A percentile compares a stretch with the other conserved stretches of the same genome.
phyloP scores from a whole-genome alignment of 805 yeast species.

The Teunomyces cretensis region DNA sequence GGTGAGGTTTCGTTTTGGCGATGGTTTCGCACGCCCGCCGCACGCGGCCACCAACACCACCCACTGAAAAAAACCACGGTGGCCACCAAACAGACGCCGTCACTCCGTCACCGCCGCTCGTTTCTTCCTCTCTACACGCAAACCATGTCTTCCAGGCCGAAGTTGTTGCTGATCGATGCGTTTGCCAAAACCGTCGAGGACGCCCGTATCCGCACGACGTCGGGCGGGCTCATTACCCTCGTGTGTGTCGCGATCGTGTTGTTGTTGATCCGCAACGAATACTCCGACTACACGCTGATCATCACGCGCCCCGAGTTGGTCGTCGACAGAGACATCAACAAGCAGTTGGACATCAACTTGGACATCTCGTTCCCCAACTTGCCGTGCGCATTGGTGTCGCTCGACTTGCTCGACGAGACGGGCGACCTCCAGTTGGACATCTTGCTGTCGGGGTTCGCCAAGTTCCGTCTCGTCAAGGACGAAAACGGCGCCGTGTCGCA shows the following conservation, averaged over 20 bases:
- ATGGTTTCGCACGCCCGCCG: no score
- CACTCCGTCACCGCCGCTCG: no score
- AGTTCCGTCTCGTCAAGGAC: slow-evolving; percentile 54
- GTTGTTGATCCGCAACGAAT: slow-evolving; percentile 68
- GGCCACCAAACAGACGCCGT: no score
- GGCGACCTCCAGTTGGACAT: slow-evolving; percentile 84
- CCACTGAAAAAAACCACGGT: no score
- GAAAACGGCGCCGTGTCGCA: slow-evolving; percentile 43
- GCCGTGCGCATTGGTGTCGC: slow-evolving; percentile 79
- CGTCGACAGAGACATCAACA: slow-evolving; percentile 79
- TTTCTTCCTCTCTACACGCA: no score
- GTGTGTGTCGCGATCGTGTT: slow-evolving; percentile 62
- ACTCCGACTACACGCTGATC: slow-evolving; percentile 67
- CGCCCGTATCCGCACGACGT: slow-evolving; percentile 79
- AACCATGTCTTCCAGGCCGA: slow-evolving; percentile 28
- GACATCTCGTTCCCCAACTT: slow-evolving; percentile 81
- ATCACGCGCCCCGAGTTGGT: slow-evolving; percentile 79
- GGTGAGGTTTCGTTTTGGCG: no score
- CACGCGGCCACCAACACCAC: no score
- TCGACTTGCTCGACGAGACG: slow-evolving; percentile 86
- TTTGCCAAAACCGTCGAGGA: slow-evolving; percentile 94
- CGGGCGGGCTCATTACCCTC: slow-evolving; percentile 88
- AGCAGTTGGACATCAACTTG: slow-evolving; percentile 71
- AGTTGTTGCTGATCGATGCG: slow-evolving; percentile 72
- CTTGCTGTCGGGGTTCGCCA: slow-evolving; percentile 65